Conservation (phyloP, 257 asterid genomes). For the Jaltomata sinuosa region DNA sequence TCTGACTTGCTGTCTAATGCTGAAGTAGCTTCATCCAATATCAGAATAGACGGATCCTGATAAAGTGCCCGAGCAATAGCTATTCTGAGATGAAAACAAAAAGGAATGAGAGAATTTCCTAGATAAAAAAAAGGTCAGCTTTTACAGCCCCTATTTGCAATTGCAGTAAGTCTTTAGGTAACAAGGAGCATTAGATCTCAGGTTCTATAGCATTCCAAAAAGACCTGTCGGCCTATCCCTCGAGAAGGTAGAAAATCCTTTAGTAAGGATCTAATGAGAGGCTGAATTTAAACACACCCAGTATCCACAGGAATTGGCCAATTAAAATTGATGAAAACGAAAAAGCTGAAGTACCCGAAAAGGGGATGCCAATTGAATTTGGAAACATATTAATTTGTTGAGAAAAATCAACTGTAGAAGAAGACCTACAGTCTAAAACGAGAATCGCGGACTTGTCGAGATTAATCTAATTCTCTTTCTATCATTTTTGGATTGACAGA, state of each 20-base stretch:
- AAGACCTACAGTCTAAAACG: not conserved
- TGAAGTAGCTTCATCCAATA: conserved; percentile 95
- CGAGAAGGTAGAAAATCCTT: conserved; percentile 13
- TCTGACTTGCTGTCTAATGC: conserved; percentile 88
- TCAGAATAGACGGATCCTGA: conserved; percentile 85
- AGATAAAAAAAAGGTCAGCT: not conserved
- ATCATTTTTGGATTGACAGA: not conserved
- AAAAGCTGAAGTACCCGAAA: not conserved
- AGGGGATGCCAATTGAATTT: not conserved
- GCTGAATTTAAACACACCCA: conserved; percentile 3
- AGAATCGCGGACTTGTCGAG: not conserved
- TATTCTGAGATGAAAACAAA: conserved; percentile 35
- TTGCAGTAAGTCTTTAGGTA: not conserved
- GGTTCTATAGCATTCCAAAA: not conserved
- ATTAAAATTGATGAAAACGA: not conserved
- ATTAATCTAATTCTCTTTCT: not conserved
- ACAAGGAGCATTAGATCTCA: not conserved
- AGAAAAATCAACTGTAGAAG: not conserved
- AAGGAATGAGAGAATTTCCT: not conserved
- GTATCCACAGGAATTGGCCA: not conserved
- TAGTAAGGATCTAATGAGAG: conserved; percentile 3
- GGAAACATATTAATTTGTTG: not conserved
- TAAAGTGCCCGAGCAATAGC: conserved; percentile 89
- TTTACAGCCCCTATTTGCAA: not conserved
- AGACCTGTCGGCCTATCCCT: not conserved